These are phyloP conservation scores for Boletus sp. DNA, from an alignment of 768 basidiomycete species.

Conservation along the genomic window DNA sequence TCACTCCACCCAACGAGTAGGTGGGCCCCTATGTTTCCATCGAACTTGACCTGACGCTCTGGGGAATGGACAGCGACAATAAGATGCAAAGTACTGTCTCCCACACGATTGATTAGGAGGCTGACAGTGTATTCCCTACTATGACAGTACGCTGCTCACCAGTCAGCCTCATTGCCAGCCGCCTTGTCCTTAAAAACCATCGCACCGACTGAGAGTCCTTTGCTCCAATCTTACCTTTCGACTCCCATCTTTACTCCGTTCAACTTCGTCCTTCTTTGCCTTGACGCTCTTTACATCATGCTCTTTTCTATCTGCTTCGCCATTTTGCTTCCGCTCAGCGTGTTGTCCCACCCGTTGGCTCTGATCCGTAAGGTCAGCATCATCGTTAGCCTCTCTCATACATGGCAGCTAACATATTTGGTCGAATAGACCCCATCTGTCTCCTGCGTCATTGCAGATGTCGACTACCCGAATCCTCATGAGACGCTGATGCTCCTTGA, in stretches of 20 bases:
- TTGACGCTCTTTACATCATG: conserved; percentile 20
- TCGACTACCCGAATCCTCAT: conserved; percentile 23
- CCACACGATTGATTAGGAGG: background rate
- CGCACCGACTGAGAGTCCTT: background rate
- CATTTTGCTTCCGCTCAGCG: conserved; percentile 20
- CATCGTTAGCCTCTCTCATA: background rate
- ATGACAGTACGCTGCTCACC: background rate
- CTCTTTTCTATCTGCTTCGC: conserved; percentile 18
- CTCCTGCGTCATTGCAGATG: conserved; percentile 29
- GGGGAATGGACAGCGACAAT: no score
- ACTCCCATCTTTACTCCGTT: background rate
- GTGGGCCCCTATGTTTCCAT: no score
- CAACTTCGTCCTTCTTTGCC: background rate
- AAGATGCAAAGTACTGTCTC: no score
- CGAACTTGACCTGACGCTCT: no score
- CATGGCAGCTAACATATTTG: background rate
- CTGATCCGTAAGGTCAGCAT: conserved; percentile 7
- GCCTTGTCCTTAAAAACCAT: conserved; percentile 3
- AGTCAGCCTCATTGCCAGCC: conserved; percentile 15
- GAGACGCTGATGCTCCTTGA: conserved; percentile 25
- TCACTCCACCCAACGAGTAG: no score
- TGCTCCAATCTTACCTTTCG: background rate
- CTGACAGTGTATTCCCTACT: background rate
- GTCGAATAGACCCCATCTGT: conserved; percentile 7
- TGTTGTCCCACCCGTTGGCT: conserved; percentile 20